Evolutionary conservation across 1,284 basidiomycete species (phyloP).

Genomic region (Apiotrichum sp.): DNA sequence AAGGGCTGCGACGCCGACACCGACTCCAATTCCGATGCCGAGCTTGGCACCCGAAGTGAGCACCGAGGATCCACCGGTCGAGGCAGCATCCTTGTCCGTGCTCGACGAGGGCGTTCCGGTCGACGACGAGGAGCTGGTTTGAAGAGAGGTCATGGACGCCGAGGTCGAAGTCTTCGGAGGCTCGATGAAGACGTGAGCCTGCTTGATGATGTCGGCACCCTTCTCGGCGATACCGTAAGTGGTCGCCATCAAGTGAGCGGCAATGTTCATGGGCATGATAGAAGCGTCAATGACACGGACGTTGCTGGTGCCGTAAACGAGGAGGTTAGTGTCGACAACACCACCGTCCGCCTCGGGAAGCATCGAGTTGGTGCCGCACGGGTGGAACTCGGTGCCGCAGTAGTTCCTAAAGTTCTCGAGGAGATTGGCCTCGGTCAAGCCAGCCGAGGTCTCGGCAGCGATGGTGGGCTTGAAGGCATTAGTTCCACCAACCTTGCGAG

Average conservation of each 20-base stretch:
- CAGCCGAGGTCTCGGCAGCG: conserved; percentile 27
- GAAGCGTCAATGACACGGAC: conserved; percentile 49
- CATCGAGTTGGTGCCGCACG: conserved; percentile 60
- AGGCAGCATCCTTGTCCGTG: too few relatives aligned
- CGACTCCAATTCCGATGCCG: conserved; percentile 38
- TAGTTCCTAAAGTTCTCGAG: conserved; percentile 33
- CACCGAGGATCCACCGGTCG: conserved; percentile 3
- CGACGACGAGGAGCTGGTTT: background rate
- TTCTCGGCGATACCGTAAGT: conserved; percentile 67
- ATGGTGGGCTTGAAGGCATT: conserved; percentile 29
- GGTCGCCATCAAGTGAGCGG: conserved; percentile 48
- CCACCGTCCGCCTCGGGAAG: conserved; percentile 58
- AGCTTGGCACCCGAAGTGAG: conserved; percentile 28
- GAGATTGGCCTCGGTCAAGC: conserved; percentile 32
- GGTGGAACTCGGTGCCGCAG: conserved; percentile 52
- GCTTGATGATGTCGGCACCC: conserved; percentile 58
- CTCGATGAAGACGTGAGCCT: conserved; percentile 3
- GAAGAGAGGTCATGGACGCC: too few relatives aligned
- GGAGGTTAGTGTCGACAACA: conserved; percentile 59
- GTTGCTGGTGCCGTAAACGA: conserved; percentile 58
- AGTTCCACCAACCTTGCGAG: conserved; percentile 29
- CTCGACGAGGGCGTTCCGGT: conserved; percentile 10
- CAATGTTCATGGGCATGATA: conserved; percentile 48
- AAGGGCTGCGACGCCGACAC: conserved; percentile 29
- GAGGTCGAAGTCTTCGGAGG: conserved; percentile 6